Evolutionary conservation across 176 grass and related monocot genomes (phyloP), one percentile per base, ranked within the genome.

Genomic region (Guadua angustifolia): DNA sequence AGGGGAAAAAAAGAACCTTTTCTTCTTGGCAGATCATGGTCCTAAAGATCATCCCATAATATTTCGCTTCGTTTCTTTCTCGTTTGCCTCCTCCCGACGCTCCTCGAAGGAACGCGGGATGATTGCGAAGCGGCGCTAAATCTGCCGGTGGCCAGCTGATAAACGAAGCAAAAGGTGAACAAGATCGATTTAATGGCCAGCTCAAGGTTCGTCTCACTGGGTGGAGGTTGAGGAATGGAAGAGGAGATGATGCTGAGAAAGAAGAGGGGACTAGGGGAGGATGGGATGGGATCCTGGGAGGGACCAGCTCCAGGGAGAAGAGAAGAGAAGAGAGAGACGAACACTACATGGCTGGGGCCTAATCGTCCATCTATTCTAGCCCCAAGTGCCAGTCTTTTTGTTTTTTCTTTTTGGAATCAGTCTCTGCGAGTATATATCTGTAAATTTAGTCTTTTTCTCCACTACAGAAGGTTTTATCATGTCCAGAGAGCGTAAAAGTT

Each of bases 1-100:
- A 25, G 69, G 13, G 63, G 60, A 11, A 18, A n/a, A 6, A 26
- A 51, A 66, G 46, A 74, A 84, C 71, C 71, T 84, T 84, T 66
- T 40, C 3, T 40, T 44, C 19, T 61, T 61, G 13, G 9, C 24
- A 84, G 59, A 56, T 21, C 59, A 39, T 18, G 24, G 6, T 7
- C 11, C 55, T 58, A 5, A 32, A 35, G 66, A 74, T 13, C 43
- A 9, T 22, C 43, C 59, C 44, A 19, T 15, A 65, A 73, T 6
- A 35, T 22, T 71, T 51, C 26, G 81, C 15, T 63, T 8, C 40
- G 22, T n/a, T 56, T 19, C 52, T 76, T n/a, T 18, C 51, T 74
- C 49, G 8, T 38, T 21, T 36, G 10, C 51, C 9, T 84, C 60
- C 82, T 75, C 21, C 47, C 45, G 46, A 50, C 65, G 36, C 56